Base-by-base conservation (phyloP, 495 filamentous ascomycete species). In the Rostrohypoxylon terebratum region DNA sequence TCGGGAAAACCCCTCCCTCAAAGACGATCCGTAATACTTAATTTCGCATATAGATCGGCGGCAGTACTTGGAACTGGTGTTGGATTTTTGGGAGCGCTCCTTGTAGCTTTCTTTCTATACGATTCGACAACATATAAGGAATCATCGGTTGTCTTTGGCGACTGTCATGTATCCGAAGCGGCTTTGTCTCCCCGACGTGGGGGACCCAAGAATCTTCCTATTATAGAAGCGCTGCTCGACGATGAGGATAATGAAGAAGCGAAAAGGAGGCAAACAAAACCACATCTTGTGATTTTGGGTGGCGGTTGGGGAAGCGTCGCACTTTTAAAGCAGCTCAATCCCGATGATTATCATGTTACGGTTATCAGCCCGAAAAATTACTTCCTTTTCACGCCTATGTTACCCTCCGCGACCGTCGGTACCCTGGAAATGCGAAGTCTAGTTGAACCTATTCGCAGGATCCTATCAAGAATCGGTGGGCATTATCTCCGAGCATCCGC, bases 361-460 rank as follows among this genome's bases (percentile, higher is more conserved):
- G 93, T 98, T 38, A 90, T 99, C 47, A 96, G 93, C 0, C 94
- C 96, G 0, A 91, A 90, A 31, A 98, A 98, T 72, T 96, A 98
- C 81, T 99, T 99, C 82, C 80, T 98, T 40, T 99, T 98, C 79
- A 98, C 96, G 1, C 96, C 96, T 2, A 97, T 99, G 93, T 84
- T 99, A 20, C 96, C 96, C 1, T 95, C 92, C 20, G 96, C 95
- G 7, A 99, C 96, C 0, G 96, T 99, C 25, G 96, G 96, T 0
- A 99, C 96, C 0, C 81, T 99, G 63, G 96, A 97, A 72, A 85
- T 98, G 73, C 85, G 94, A 72, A 96, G 93, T 23, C 81, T 99
- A 69, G 92, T 97, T 18, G 96, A 99, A 81, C 96, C 96, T 1
- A 92, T 99, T 55, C 86, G 96, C 50, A 87, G 92, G 9, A 96